Conservation (phyloP, 2,329 filamentous ascomycete species). For the Fusarium haematococcum region DNA sequence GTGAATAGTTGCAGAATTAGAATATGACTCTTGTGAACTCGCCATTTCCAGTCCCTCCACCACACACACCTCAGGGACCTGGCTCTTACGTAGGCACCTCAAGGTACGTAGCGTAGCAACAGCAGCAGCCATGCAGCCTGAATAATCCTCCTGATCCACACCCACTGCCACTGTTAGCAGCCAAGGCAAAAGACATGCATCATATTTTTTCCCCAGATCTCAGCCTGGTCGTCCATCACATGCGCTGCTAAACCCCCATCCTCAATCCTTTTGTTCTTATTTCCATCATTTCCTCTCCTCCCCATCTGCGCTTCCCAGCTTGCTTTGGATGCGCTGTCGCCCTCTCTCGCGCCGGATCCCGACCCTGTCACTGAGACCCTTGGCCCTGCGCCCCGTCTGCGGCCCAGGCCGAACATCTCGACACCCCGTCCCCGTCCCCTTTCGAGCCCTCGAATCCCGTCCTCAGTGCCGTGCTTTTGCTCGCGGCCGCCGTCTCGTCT, state of each 20-base stretch:
- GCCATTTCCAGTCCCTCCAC: not conserved
- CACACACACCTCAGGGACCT: not conserved
- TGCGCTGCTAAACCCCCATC: constrained; percentile 46
- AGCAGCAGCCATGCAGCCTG: constrained; percentile 25
- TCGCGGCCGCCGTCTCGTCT: constrained; percentile 13
- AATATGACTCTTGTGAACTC: not conserved
- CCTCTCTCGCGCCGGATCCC: constrained; percentile 34
- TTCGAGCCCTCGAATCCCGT: constrained; percentile 17
- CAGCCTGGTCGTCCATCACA: constrained; percentile 46
- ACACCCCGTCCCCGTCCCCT: constrained; percentile 19
- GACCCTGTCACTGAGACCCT: constrained; percentile 37
- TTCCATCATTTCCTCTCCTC: constrained; percentile 8
- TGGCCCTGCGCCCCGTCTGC: constrained; percentile 31
- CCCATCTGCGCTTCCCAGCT: constrained; percentile 22
- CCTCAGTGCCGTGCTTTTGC: constrained; percentile 13
- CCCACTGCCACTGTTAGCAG: constrained; percentile 11
- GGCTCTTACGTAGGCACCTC: constrained; percentile 1
- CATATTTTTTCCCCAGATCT: constrained; percentile 44
- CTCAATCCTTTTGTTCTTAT: constrained; percentile 21
- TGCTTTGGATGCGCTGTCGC: constrained; percentile 43
- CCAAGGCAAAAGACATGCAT: constrained; percentile 36
- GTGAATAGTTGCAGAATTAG: not conserved
- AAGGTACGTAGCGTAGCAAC: constrained; percentile 1
- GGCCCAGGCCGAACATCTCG: constrained; percentile 15
- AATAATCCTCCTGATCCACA: constrained; percentile 48